These are phyloP conservation scores for Akanthomyces lecanii DNA, from an alignment of 2,329 filamentous ascomycete species.

Conservation along the genomic window DNA sequence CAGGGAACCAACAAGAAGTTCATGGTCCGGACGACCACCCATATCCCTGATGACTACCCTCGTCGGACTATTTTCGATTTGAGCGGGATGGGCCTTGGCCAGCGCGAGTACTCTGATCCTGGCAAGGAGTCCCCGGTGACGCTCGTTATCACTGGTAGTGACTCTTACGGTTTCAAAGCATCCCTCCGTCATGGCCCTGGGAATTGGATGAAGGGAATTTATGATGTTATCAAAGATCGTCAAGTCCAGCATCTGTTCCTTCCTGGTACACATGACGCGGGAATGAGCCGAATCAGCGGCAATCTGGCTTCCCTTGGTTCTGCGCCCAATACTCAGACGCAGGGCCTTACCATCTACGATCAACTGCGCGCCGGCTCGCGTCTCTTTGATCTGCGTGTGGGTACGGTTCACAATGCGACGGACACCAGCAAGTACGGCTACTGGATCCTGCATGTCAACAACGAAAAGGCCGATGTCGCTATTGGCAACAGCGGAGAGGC, in stretches of 20 bases:
- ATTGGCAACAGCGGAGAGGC: conserved; percentile 43
- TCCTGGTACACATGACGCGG: conserved; percentile 46
- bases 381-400: conserved; percentile 45
- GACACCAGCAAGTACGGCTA: conserved; percentile 28
- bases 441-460: conserved; percentile 39
- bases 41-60: conserved; percentile 26
- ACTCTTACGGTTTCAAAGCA: conserved; percentile 29
- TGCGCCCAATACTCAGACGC: conserved; percentile 41
- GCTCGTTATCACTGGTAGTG: conserved; percentile 33
- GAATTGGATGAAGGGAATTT: conserved; percentile 32
- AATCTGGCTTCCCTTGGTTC: conserved; percentile 33
- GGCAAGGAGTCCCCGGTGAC: conserved; percentile 29
- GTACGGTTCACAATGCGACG: conserved; percentile 24
- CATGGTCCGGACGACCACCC: conserved; percentile 27
- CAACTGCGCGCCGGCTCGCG: conserved; percentile 43
- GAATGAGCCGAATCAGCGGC: conserved; percentile 41
- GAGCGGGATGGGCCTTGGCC: conserved; percentile 30
- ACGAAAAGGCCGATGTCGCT: conserved; percentile 31
- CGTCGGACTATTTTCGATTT: conserved; percentile 28
- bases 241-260: conserved; percentile 42
- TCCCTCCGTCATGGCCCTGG: conserved; percentile 27
- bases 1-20: conserved; percentile 30
- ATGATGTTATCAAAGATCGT: conserved; percentile 33
- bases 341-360: conserved; percentile 40
- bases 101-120: conserved; percentile 31